Evolutionary conservation across 768 basidiomycete genomes (phyloP), one percentile per base, ranked within the genome.

Genomic region (Leccinum uliginosum): DNA sequence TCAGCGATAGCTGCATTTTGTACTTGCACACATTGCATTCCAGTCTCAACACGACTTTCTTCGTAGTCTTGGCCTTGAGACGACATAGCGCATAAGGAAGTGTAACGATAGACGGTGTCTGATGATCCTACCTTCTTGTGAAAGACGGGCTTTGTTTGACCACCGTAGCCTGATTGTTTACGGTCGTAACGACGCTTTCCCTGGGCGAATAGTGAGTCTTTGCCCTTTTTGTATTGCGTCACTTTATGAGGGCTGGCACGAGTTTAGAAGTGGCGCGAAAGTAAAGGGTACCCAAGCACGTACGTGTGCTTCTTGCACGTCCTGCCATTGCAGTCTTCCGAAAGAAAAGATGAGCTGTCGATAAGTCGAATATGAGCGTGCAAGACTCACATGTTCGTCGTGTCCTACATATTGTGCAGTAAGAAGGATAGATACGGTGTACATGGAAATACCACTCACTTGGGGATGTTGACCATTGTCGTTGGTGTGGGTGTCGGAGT

Each of bases 161-260:
- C 96, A 89, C 96, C 96, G 80, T 98, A 98, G 78, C 96, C 91
- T 63, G 88, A 89, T 76, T 91, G 94, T 85, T 97, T 96, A 71
- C 96, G 89, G 82, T 98, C 97, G 80, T 99, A 98, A 80, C 97
- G 93, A 70, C 97, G 91, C 87, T 99, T 98, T 80, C 97, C 97
- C 80, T 99, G 96, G 52, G 92, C 97, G 73, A 91, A 91, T 61
- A 95, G 78, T 58, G 97, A 98, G 73, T 93, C 96, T 80, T 99
- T 98, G 74, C 97, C 97, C 84, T 93, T 97, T 88, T 99, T 99
- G 85, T 98, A 99, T 75, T 99, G 96, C 58, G 96, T 98, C 70
- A 99, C 96, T 78, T 99, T 99, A 81, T 98, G 96, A 57, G 95
- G 95, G 62, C 92, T 94, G 71, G n/a, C 35, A 29, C 49, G 3